phyloP scores from a whole-genome alignment of 2,329 filamentous ascomycete genomes.

The Fusarium austroafricanum region DNA sequence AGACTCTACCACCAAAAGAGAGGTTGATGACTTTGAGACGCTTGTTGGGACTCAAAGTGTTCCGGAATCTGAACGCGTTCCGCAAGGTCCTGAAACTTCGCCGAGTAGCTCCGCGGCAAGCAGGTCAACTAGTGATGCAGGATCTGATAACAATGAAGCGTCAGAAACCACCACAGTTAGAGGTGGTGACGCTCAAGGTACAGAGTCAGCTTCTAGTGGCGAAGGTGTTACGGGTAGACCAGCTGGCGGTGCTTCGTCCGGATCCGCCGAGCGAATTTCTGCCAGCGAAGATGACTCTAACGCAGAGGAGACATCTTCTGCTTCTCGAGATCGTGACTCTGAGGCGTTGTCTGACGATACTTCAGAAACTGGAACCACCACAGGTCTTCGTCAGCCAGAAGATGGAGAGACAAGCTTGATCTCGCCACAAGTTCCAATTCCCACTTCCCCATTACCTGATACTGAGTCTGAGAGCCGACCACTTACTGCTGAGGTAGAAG shows the following conservation, averaged over 20 bases:
- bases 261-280: neutral
- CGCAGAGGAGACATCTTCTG: neutral
- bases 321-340: neutral
- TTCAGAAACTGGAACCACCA: neutral
- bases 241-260: rapidly evolving
- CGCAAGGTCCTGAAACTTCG: neutral
- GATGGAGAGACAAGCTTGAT: neutral
- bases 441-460: neutral
- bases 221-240: neutral
- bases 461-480: neutral
- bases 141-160: rapidly evolving
- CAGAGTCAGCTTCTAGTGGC: neutral
- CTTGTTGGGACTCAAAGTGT: constrained; percentile 13
- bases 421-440: neutral
- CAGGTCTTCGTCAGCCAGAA: neutral
- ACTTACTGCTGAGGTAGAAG: neutral
- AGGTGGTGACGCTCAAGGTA: neutral
- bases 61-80: constrained; percentile 1
- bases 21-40: neutral
- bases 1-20: neutral
- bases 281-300: neutral
- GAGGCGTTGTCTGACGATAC: neutral
- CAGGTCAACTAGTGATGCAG: neutral
- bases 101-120: neutral
- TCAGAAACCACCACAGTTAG: neutral